phyloP scores from a whole-genome alignment of 148 eudicot genomes.

The Pharnaceum exiguum region DNA sequence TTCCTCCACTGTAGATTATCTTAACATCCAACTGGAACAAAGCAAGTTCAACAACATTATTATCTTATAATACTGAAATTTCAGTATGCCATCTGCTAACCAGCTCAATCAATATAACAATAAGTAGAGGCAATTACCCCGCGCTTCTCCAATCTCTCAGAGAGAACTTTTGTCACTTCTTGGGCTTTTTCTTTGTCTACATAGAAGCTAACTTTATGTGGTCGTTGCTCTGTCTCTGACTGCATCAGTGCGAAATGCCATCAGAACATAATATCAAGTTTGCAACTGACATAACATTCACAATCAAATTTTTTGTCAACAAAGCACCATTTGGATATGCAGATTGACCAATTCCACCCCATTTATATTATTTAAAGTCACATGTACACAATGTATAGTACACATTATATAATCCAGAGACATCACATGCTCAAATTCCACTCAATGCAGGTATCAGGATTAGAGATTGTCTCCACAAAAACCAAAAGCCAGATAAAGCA shows the following conservation, averaged over 20 bases:
- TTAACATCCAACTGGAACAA: constrained; percentile 55
- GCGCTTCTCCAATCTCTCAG: constrained; percentile 43
- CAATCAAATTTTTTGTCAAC: neutral
- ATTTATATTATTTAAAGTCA: neutral
- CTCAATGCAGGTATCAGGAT: no score
- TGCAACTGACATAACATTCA: neutral
- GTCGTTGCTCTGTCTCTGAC: constrained; percentile 61
- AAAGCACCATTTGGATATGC: neutral
- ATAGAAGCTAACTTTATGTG: constrained; percentile 67
- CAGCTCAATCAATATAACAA: neutral
- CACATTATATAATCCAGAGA: no score
- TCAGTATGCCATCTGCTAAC: constrained; percentile 1
- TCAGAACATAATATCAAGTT: neutral
- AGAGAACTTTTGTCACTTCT: constrained; percentile 52
- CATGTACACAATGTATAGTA: no score
- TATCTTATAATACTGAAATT: neutral
- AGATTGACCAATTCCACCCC: neutral
- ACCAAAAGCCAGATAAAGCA: no score
- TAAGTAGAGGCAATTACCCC: constrained; percentile 40
- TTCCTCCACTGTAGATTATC: constrained; percentile 72
- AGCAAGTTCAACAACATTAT: neutral
- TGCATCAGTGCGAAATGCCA: constrained; percentile 31
- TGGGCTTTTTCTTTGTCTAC: constrained; percentile 61
- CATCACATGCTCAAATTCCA: no score
- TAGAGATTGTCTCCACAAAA: no score